Conservation (phyloP, 2,329 filamentous ascomycete species). For the Colletotrichum sansevieriae region DNA sequence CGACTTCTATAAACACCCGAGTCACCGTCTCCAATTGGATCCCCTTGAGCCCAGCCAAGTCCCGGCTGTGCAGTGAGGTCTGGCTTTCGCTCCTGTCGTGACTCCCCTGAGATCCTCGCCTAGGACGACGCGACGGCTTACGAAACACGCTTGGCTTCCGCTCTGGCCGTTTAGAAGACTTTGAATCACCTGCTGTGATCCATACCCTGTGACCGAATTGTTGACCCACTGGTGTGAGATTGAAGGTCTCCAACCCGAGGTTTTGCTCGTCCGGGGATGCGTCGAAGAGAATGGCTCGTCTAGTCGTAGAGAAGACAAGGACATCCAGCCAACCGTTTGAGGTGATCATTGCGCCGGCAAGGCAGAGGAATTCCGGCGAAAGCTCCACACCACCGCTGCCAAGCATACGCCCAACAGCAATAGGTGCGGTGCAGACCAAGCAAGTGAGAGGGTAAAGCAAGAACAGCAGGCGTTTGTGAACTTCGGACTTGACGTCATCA, state of each 20-base stretch:
- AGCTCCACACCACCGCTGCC: slow-evolving; percentile 64
- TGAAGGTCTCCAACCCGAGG: slow-evolving; percentile 29
- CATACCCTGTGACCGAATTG: slow-evolving; percentile 35
- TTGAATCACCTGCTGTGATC: background rate
- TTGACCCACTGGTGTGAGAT: slow-evolving; percentile 1
- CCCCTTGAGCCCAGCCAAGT: slow-evolving; percentile 40
- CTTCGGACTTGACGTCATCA: background rate
- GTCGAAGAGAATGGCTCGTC: slow-evolving; percentile 51
- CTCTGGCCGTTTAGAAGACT: background rate
- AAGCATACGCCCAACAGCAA: slow-evolving; percentile 71
- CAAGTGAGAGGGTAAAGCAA: slow-evolving; percentile 74
- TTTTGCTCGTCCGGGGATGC: slow-evolving; percentile 28
- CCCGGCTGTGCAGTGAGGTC: slow-evolving; percentile 12
- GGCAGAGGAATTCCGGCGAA: slow-evolving; percentile 62
- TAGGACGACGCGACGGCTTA: background rate
- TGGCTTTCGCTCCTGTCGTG: slow-evolving; percentile 31
- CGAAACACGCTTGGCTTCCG: slow-evolving; percentile 1
- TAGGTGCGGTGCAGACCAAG: slow-evolving; percentile 70
- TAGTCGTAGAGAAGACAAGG: slow-evolving; percentile 54
- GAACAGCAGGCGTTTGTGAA: slow-evolving; percentile 49
- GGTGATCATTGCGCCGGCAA: slow-evolving; percentile 64
- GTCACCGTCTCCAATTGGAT: slow-evolving; percentile 61
- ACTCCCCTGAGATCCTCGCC: background rate
- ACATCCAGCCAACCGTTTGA: slow-evolving; percentile 62
- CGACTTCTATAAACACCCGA: slow-evolving; percentile 55